These are phyloP conservation scores for Candida koratica DNA, from an alignment of 805 yeast species.

Conservation along the genomic window DNA sequence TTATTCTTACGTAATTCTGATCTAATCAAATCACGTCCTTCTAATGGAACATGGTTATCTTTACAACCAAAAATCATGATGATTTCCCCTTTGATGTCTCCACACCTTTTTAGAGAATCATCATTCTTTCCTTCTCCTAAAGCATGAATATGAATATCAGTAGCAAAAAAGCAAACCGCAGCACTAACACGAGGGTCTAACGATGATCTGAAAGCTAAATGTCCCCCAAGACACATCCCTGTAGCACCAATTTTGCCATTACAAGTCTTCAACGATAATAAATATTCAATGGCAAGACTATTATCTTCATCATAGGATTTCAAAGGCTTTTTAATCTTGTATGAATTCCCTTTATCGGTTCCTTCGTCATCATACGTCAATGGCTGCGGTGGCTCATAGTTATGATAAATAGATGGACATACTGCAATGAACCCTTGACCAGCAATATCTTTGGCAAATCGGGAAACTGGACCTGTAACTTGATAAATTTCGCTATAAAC, in stretches of 20 bases:
- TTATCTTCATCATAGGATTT: conserved; percentile 76
- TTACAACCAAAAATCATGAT: conserved; percentile 72
- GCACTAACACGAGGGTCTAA: conserved; percentile 63
- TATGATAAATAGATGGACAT: conserved; percentile 78
- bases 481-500: conserved; percentile 81
- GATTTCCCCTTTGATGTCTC: conserved; percentile 56
- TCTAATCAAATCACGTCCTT: conserved; percentile 71
- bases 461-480: conserved; percentile 74
- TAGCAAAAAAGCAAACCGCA: conserved; percentile 72
- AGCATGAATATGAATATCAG: conserved; percentile 69
- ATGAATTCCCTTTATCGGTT: conserved; percentile 68
- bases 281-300: conserved; percentile 58
- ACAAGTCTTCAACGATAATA: conserved; percentile 55
- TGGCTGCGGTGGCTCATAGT: conserved; percentile 61
- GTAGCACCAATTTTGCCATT: conserved; percentile 75
- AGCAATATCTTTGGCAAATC: conserved; percentile 76
- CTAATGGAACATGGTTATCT: conserved; percentile 77
- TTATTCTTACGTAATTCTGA: conserved; percentile 51
- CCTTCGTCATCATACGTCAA: conserved; percentile 68
- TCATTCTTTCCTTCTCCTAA: conserved; percentile 62
- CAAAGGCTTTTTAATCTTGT: conserved; percentile 63
- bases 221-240: conserved; percentile 88
- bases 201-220: conserved; percentile 67
- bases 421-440: conserved; percentile 75
- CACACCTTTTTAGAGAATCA: conserved; percentile 57